phyloP scores from a whole-genome alignment of 179 eudicot genomes.

The Drosera spatulata region DNA sequence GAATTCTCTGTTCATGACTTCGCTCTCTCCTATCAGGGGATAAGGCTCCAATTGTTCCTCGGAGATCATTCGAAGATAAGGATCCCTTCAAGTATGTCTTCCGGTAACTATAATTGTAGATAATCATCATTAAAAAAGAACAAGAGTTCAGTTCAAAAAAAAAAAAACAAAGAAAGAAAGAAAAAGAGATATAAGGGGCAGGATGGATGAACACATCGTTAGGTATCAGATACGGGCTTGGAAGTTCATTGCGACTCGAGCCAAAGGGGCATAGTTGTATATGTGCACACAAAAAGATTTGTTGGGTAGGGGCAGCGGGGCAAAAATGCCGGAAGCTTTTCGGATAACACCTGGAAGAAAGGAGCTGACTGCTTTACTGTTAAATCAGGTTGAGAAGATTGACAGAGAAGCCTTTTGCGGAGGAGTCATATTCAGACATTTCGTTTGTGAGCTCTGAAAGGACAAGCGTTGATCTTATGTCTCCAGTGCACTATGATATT shows the following conservation, averaged over 20 bases:
- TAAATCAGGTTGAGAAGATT: conserved; percentile 24
- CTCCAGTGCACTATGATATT: conserved; percentile 45
- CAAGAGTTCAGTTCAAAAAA: too few relatives aligned
- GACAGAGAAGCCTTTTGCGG: conserved; percentile 42
- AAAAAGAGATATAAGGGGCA: too few relatives aligned
- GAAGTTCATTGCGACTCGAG: too few relatives aligned
- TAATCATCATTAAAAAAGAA: neutral
- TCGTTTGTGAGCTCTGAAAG: conserved; percentile 77
- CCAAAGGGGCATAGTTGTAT: too few relatives aligned
- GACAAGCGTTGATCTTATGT: conserved; percentile 44
- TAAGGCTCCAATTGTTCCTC: conserved; percentile 10
- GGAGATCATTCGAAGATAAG: neutral
- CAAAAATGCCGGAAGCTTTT: too few relatives aligned
- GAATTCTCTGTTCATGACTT: neutral
- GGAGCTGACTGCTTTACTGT: neutral
- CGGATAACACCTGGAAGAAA: neutral
- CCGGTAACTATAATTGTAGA: neutral
- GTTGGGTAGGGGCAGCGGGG: too few relatives aligned
- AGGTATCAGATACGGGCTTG: too few relatives aligned
- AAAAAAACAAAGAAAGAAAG: too few relatives aligned
- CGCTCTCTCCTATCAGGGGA: conserved; percentile 13
- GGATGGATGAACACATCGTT: too few relatives aligned
- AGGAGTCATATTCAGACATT: conserved; percentile 57
- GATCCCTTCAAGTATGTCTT: neutral
- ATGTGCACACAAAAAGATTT: too few relatives aligned